These are phyloP conservation scores for Lepidium aucheri DNA, from an alignment of 345 rosid genomes.

Conservation along the genomic window DNA sequence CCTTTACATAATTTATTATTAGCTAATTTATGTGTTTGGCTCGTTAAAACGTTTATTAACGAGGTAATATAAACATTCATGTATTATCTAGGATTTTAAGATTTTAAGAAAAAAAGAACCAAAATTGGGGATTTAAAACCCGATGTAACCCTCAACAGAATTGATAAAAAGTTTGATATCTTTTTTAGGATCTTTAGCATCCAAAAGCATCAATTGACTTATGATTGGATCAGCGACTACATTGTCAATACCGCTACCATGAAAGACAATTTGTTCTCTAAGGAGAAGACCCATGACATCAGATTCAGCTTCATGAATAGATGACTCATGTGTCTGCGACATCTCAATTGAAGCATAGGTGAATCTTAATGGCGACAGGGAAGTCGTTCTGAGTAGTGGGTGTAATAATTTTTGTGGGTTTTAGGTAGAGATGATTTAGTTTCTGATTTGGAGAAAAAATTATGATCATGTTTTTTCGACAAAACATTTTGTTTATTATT, in stretches of 20 bases:
- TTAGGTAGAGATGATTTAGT: slow-evolving; percentile 24
- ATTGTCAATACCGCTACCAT: slow-evolving; percentile 70
- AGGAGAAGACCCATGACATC: slow-evolving; percentile 88
- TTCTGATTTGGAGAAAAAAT: too few relatives aligned
- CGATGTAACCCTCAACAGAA: slow-evolving; percentile 81
- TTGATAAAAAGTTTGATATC: slow-evolving; percentile 85
- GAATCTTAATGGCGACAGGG: slow-evolving; percentile 17
- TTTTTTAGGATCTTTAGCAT: slow-evolving; percentile 78
- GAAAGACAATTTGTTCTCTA: slow-evolving; percentile 69
- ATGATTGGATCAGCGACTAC: slow-evolving; percentile 78
- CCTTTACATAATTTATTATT: too few relatives aligned
- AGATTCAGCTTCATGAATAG: slow-evolving; percentile 56
- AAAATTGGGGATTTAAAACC: slow-evolving; percentile 27
- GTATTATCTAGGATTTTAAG: too few relatives aligned
- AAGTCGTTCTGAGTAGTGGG: slow-evolving; percentile 25
- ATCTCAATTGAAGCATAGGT: slow-evolving; percentile 28
- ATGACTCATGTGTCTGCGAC: slow-evolving; percentile 44
- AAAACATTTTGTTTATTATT: too few relatives aligned
- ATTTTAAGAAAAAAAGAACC: background rate
- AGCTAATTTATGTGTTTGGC: too few relatives aligned
- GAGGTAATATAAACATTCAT: too few relatives aligned
- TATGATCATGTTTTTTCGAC: too few relatives aligned
- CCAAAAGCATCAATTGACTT: slow-evolving; percentile 75
- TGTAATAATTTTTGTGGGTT: slow-evolving; percentile 21
- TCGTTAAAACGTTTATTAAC: too few relatives aligned